These are phyloP conservation scores for Coemansia sp. DNA, from an alignment of 192 early-diverging fungal species.

Conservation along the genomic window DNA sequence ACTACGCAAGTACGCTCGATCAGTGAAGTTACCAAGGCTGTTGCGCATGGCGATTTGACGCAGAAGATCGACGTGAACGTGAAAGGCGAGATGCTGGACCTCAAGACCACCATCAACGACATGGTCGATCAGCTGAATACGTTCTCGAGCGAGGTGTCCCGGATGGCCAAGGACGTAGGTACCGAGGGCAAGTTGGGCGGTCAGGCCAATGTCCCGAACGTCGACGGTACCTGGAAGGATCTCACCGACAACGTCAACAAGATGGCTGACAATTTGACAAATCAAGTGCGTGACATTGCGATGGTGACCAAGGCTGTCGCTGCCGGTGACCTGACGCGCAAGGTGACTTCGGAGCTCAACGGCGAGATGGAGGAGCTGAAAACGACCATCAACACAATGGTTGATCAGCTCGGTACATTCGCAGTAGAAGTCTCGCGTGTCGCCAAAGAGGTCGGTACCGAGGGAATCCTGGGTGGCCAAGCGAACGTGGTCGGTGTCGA, in stretches of 20 bases:
- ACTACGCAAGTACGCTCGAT: constrained; percentile 66
- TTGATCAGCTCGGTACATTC: constrained; percentile 14
- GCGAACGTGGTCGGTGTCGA: constrained; percentile 57
- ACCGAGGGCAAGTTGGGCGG: constrained; percentile 65
- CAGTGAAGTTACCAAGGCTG: constrained; percentile 60
- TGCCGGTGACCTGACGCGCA: constrained; percentile 6
- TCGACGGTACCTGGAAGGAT: constrained; percentile 59
- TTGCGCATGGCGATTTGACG: constrained; percentile 59
- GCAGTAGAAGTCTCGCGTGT: constrained; percentile 51
- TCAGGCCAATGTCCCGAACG: constrained; percentile 57
- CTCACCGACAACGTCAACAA: constrained; percentile 55
- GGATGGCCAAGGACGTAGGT: constrained; percentile 62
- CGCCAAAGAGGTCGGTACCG: constrained; percentile 67
- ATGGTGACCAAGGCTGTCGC: constrained; percentile 28
- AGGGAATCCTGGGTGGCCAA: constrained; percentile 65
- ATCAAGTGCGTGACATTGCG: constrained; percentile 57
- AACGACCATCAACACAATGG: constrained; percentile 23
- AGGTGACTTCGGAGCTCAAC: constrained; percentile 8
- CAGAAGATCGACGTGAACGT: constrained; percentile 56
- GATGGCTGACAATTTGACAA: constrained; percentile 56
- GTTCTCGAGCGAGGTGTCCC: constrained; percentile 61
- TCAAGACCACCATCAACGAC: constrained; percentile 60
- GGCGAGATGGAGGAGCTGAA: constrained; percentile 23
- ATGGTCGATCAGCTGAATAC: constrained; percentile 63
- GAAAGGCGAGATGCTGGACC: constrained; percentile 57